Evolutionary conservation across 495 filamentous ascomycete genomes (phyloP).

Genomic region (Tuber indicum): DNA sequence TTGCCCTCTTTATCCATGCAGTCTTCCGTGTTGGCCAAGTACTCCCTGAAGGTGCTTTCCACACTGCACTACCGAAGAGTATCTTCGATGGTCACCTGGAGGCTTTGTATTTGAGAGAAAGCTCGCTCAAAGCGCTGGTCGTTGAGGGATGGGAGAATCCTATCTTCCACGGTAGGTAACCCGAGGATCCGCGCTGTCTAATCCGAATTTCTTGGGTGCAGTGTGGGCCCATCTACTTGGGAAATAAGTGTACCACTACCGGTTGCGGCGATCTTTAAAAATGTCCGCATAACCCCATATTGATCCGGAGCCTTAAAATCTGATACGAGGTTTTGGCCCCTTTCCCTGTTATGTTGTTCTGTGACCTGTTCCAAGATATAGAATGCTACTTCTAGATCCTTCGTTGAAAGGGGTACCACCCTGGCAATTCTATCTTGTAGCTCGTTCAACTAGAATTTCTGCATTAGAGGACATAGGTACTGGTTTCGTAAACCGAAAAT

Average conservation of each 20-base stretch:
- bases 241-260: not conserved
- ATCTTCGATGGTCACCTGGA: conserved; percentile 43
- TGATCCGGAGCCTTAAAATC: conserved; percentile 32
- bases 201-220: conserved; percentile 39
- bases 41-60: conserved; percentile 46
- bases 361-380: conserved; percentile 29
- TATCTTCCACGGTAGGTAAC: conserved; percentile 39
- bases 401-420: conserved; percentile 5
- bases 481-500: not conserved
- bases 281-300: conserved; percentile 14
- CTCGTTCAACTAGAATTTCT: conserved; percentile 17
- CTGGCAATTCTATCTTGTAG: conserved; percentile 27
- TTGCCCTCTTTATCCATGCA: conserved; percentile 10
- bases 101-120: conserved; percentile 43
- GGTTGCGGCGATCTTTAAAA: conserved; percentile 30
- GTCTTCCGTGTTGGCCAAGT: conserved; percentile 48
- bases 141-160: conserved; percentile 33
- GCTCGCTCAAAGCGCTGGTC: conserved; percentile 45
- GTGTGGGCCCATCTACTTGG: conserved; percentile 1
- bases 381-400: conserved; percentile 24
- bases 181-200: conserved; percentile 30
- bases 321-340: not conserved
- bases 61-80: conserved; percentile 44
- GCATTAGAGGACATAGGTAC: not conserved
- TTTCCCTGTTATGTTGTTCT: conserved; percentile 9